Evolutionary conservation across 371 early-diverging fungal genomes (phyloP).

Genomic region (Rhizopus sp.): DNA sequence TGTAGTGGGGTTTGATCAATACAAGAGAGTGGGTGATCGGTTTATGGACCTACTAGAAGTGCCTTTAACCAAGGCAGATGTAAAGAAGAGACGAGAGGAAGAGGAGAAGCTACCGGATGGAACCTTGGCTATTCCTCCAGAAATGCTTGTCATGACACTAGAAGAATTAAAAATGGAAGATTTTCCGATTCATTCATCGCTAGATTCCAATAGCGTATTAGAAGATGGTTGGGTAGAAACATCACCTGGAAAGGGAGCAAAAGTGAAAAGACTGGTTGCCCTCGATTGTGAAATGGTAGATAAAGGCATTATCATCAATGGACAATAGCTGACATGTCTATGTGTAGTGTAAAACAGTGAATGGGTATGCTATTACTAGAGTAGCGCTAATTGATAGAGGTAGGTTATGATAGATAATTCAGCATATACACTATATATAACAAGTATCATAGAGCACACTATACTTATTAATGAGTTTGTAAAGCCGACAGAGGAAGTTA

Average conservation of each 20-base stretch:
- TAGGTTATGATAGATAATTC: constrained; percentile 4
- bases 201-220: constrained; percentile 27
- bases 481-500: constrained; percentile 61
- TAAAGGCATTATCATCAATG: background rate
- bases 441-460: constrained; percentile 25
- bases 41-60: constrained; percentile 31
- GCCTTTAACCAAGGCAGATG: constrained; percentile 26
- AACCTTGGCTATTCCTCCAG: constrained; percentile 18
- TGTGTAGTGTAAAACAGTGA: constrained; percentile 61
- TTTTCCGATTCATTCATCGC: constrained; percentile 48
- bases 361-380: constrained; percentile 68
- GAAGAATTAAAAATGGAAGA: constrained; percentile 42
- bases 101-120: constrained; percentile 18
- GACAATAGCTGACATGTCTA: background rate
- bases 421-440: constrained; percentile 16
- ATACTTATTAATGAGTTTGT: constrained; percentile 67
- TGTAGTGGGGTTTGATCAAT: constrained; percentile 25
- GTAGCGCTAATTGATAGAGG: constrained; percentile 60
- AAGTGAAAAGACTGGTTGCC: constrained; percentile 52
- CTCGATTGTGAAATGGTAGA: constrained; percentile 81
- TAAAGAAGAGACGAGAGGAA: constrained; percentile 27
- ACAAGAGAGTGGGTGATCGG: constrained; percentile 28
- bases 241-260: constrained; percentile 23
- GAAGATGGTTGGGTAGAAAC: constrained; percentile 52
- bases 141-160: constrained; percentile 32